Base-by-base conservation (phyloP, 1,139 yeast species). In the Kluyveromyces sp. region DNA sequence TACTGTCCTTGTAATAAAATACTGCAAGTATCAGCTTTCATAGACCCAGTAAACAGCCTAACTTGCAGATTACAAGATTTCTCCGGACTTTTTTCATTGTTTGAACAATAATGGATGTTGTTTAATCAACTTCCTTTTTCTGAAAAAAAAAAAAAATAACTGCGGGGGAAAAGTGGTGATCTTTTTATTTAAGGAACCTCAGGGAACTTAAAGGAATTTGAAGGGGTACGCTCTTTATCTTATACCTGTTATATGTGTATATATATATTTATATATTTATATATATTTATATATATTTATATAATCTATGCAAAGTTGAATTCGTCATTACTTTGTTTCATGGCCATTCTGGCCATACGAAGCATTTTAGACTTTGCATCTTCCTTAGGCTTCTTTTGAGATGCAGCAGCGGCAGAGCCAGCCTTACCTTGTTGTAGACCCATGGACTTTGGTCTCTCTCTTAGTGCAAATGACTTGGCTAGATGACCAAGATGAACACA, bases 401-500 rank as follows among this genome's bases (percentile, higher is more conserved):
- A 54, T 48, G 56, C 61, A 15, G 63, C 55, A 48, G 56, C 61
- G 15, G 54, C 55, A 10, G 57, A 58, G 3, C 64, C 69, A 29
- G 59, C 58, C 7, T 69, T 68, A 45, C 84, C 84, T n/a, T 41
- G 43, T 25, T 41, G 43, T 7, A 41, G 38, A 28, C 43, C 43
- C 61, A 84, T 71, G 52, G 77, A 78, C 69, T 88, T 89, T 21
- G 98, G 98, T 3, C 95, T 83, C 58, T 92, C 97, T 67, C 99
- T 79, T 46, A 92, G 71, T 2, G 95, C 99, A 66, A 94, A 94
- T 54, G 94, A 77, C 65, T 92, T 92, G 25, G 97, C 97, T 58
- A 94, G 71, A 70, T 92, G 98, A 27, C 98, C 99, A 56, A 94
- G 71, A 72, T 92, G 99, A 50, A 94, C 70, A 37, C 74, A 69